phyloP scores from a whole-genome alignment of 1,139 yeast genomes.

The Yamadazyma spencermartinsiae region DNA sequence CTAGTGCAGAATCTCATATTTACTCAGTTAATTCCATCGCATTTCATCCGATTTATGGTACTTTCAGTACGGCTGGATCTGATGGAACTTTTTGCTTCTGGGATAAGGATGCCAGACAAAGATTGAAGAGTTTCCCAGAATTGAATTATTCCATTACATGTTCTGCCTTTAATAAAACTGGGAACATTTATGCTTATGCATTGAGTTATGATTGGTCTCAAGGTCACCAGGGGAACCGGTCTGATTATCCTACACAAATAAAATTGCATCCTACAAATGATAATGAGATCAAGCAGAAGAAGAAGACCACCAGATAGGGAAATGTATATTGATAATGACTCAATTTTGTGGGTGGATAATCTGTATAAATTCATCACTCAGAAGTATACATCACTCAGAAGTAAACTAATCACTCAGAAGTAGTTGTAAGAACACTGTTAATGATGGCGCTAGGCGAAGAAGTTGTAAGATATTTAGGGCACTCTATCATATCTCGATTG shows the following conservation, averaged over 20 bases:
- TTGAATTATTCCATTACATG: slow-evolving; percentile 75
- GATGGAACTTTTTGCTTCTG: slow-evolving; percentile 95
- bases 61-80: slow-evolving; percentile 91
- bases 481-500: too few relatives aligned
- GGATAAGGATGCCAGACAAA: slow-evolving; percentile 92
- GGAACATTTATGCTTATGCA: slow-evolving; percentile 88
- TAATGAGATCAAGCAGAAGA: slow-evolving; percentile 82
- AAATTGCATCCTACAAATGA: slow-evolving; percentile 84
- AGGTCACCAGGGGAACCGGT: slow-evolving; percentile 78
- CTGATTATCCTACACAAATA: slow-evolving; percentile 71
- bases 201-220: slow-evolving; percentile 94
- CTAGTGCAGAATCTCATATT: slow-evolving; percentile 50
- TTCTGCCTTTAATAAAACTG: slow-evolving; percentile 79
- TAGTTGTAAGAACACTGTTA: too few relatives aligned
- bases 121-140: slow-evolving; percentile 78
- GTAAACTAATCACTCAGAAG: too few relatives aligned
- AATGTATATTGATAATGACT: too few relatives aligned
- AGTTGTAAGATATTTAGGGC: too few relatives aligned
- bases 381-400: too few relatives aligned
- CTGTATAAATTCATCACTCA: too few relatives aligned
- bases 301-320: slow-evolving; percentile 30
- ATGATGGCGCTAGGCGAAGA: too few relatives aligned
- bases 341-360: too few relatives aligned
- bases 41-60: slow-evolving; percentile 89
- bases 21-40: slow-evolving; percentile 79